Percentiles rank a stretch among this genome's conserved stretches.
phyloP scores from a whole-genome alignment of 345 rosid genomes.

The Eutrema heterophyllum region DNA sequence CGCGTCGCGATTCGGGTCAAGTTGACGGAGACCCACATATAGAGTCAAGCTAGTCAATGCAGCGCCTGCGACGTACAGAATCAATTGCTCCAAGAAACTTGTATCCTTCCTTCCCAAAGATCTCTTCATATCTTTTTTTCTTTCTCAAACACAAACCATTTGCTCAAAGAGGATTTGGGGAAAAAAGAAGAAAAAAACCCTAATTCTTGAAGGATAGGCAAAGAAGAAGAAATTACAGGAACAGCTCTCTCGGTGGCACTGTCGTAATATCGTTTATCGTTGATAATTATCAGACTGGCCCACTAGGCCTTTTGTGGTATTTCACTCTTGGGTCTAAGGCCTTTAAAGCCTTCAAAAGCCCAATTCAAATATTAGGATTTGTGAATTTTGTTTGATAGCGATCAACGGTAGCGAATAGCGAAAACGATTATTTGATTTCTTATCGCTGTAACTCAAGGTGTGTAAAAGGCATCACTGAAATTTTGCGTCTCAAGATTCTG shows the following conservation, averaged over 20 bases:
- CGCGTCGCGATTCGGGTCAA: constrained; percentile 87
- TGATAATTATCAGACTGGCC: background rate
- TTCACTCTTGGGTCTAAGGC: background rate
- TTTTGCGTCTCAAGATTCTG: too few relatives aligned
- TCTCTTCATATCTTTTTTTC: constrained; percentile 35
- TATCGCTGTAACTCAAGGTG: too few relatives aligned
- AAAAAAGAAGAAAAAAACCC: background rate
- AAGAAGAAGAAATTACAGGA: constrained; percentile 15
- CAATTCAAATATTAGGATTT: background rate
- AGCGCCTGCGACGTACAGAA: constrained; percentile 94
- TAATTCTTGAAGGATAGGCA: background rate
- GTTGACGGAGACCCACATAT: constrained; percentile 69
- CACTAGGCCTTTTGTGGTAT: background rate
- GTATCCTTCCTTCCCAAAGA: constrained; percentile 42
- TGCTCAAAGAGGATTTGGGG: background rate
- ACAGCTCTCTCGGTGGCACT: background rate
- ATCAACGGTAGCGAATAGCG: too few relatives aligned
- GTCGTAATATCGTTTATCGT: background rate
- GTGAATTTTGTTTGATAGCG: too few relatives aligned
- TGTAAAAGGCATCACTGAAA: too few relatives aligned
- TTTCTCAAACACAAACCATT: background rate
- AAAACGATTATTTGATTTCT: too few relatives aligned
- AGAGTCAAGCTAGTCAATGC: constrained; percentile 74
- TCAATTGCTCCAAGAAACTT: constrained; percentile 63
- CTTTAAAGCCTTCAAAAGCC: background rate